Evolutionary conservation across 768 basidiomycete genomes (phyloP).

Genomic region (Lactarius sanguifluus): DNA sequence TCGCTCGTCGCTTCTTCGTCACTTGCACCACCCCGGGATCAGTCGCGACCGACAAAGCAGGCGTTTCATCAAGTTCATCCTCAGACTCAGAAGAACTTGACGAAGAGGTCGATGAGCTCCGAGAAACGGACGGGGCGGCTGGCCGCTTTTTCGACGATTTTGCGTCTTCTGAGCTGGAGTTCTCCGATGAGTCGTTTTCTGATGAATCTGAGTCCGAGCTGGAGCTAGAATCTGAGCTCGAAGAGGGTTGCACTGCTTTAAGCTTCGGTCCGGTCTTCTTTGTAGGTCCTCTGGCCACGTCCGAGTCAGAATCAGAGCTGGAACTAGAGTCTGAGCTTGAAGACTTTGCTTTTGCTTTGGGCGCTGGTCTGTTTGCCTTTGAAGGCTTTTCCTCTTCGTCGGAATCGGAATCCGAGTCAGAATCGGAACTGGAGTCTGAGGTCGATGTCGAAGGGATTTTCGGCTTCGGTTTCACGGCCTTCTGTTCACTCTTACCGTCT

Average conservation of each 20-base stretch:
- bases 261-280: constrained; percentile 13
- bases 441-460: constrained; percentile 10
- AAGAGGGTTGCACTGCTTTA: constrained; percentile 23
- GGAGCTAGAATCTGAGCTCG: constrained; percentile 33
- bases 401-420: constrained; percentile 16
- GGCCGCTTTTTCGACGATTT: constrained; percentile 13
- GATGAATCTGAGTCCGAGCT: constrained; percentile 37
- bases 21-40: constrained; percentile 8
- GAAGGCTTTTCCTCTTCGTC: constrained; percentile 27
- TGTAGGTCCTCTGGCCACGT: neutral
- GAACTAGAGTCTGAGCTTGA: constrained; percentile 16
- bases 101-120: constrained; percentile 25
- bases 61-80: constrained; percentile 21
- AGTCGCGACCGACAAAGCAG: neutral
- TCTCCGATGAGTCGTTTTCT: constrained; percentile 16
- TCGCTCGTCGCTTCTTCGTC: constrained; percentile 27
- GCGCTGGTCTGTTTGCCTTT: constrained; percentile 14
- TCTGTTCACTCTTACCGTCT: constrained; percentile 2
- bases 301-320: constrained; percentile 17
- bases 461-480: constrained; percentile 1
- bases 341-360: constrained; percentile 5
- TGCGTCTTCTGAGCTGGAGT: constrained; percentile 16
- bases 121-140: constrained; percentile 3
- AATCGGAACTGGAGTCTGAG: constrained; percentile 31
- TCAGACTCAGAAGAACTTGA: constrained; percentile 29